A percentile compares a stretch with the other conserved stretches of the same genome.
phyloP scores from a whole-genome alignment of 2,329 filamentous ascomycete species.

The Thielaviopsis musarum region DNA sequence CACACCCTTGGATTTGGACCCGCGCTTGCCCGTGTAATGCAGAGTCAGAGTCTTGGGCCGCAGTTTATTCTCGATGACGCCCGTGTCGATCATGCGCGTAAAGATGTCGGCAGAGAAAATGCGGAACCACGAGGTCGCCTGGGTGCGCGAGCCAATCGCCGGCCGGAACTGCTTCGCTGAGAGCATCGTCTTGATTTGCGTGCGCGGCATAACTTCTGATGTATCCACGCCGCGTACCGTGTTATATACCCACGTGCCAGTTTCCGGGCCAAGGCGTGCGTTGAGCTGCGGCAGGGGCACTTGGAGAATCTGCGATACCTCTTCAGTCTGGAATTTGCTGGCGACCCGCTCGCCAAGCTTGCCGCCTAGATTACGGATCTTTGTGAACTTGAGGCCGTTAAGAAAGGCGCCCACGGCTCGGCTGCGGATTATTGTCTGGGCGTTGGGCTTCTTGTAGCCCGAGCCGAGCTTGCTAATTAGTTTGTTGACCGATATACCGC shows the following conservation, averaged over 20 bases:
- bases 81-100: constrained; percentile 76
- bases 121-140: constrained; percentile 68
- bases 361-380: constrained; percentile 86
- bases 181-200: constrained; percentile 93
- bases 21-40: constrained; percentile 58
- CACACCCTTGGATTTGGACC: constrained; percentile 56
- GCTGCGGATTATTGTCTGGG: constrained; percentile 84
- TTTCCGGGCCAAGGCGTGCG: constrained; percentile 64
- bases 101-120: constrained; percentile 91
- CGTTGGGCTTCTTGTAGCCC: constrained; percentile 80
- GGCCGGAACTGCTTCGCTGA: constrained; percentile 92
- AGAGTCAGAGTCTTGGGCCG: constrained; percentile 74
- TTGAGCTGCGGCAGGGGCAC: constrained; percentile 63
- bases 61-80: constrained; percentile 70
- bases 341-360: constrained; percentile 82
- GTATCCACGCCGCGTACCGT: constrained; percentile 72
- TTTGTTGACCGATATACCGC: constrained; percentile 78
- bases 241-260: constrained; percentile 69
- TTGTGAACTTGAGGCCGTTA: constrained; percentile 75
- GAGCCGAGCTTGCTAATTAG: constrained; percentile 90
- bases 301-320: constrained; percentile 55
- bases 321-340: constrained; percentile 65
- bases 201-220: constrained; percentile 78
- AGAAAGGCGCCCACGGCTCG: constrained; percentile 68
- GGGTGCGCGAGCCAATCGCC: constrained; percentile 58